Base-by-base conservation (phyloP, 305 asterid genomes). In the Ajuga reptans region DNA sequence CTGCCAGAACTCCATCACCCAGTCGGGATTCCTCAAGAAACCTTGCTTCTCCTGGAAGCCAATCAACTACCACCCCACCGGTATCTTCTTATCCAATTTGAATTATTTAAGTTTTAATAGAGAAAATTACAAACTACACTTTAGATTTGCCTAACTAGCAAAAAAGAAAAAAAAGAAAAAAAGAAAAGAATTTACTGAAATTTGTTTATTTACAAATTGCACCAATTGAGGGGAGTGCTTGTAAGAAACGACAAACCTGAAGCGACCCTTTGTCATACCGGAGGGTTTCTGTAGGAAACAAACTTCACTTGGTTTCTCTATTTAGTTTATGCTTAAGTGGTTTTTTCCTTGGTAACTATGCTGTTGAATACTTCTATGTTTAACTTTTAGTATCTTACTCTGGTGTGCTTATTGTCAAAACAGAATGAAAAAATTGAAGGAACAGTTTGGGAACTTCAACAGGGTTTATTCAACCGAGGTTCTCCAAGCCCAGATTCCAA, bases 361-460 rank as follows among this genome's bases (percentile, higher is more conserved):
- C 9, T 36, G 6, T 55, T 49, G 37, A 24, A 9, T 29, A 39
- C 31, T 42, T 12, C 50, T 15, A 12, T 53, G 11, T 53, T 66
- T 21, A 47, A 18, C 27, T 63, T 67, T 7, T 10, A 24, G 50
- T 42, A 8, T 46, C 73, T 57, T 24, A 74, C 66, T n/a, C 66
- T 12, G 3, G 11, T 39, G 41, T 37, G 24, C 31, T 17, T 7
- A 34, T n/a, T n/a, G n/a, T 37, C 74, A 56, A 64, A 69, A 73
- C 82, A 78, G 85, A 77, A 80, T 34, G 90, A 78, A 73, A 89
- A 80, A 83, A 60, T 79, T 71, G 89, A 87, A 82, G 96, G 95
- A 77, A 87, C 91, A 0, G 82, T 84, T 9, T 83, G 86, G 91
- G 96, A 88, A 74, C 89, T 87, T 49, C 86, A 87, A 73, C 89